Evolutionary conservation across 768 basidiomycete genomes (phyloP).

Genomic region (Brasilioporus rufonigricans): DNA sequence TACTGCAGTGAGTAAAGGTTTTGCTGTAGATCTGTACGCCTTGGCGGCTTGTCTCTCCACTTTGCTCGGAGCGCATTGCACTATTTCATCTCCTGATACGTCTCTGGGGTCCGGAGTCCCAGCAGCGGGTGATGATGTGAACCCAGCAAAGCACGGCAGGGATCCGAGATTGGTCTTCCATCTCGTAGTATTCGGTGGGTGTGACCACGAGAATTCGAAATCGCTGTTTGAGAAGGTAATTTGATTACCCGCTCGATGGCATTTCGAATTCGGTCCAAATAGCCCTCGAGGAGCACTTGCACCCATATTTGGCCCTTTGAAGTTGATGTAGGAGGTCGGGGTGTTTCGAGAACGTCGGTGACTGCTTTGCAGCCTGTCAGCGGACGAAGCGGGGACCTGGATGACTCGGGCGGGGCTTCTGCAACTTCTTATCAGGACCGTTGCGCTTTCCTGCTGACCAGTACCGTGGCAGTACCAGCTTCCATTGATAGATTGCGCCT

Average conservation of each 20-base stretch:
- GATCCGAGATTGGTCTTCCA: conserved; percentile 23
- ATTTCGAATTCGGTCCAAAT: not conserved
- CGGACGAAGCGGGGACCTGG: too few species aligned
- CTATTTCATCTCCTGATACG: not conserved
- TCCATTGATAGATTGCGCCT: too few species aligned
- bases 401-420: too few species aligned
- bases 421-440: too few species aligned
- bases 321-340: too few species aligned
- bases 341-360: too few species aligned
- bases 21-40: too few species aligned
- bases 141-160: conserved; percentile 21
- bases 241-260: not conserved
- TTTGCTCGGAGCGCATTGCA: not conserved
- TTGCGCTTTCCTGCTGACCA: too few species aligned
- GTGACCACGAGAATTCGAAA: conserved; percentile 18
- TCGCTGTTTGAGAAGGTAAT: conserved; percentile 17
- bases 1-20: too few species aligned
- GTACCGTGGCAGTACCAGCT: too few species aligned
- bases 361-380: too few species aligned
- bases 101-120: conserved; percentile 1
- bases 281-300: not conserved
- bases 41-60: too few species aligned
- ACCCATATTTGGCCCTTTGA: not conserved
- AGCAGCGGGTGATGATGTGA: conserved; percentile 26
- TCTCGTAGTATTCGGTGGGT: conserved; percentile 7